Evolutionary conservation across 192 early-diverging fungal species (phyloP).

Genomic region (Backusella parvicylindrica): DNA sequence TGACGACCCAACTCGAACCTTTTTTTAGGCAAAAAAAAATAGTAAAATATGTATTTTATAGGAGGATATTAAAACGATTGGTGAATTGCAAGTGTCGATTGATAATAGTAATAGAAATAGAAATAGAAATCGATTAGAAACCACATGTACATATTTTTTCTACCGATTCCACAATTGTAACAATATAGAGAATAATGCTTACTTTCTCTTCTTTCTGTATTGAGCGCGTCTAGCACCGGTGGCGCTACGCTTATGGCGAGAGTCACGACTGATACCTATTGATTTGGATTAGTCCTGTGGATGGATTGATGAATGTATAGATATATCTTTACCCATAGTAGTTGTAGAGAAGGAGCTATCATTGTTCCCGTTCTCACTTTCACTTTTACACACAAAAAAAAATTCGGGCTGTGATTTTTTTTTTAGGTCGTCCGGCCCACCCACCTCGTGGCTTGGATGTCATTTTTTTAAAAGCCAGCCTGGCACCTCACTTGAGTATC

Average conservation of each 20-base stretch:
- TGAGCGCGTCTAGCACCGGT: constrained; percentile 99
- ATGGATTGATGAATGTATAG: constrained; percentile 23
- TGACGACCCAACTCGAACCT: constrained; percentile 98
- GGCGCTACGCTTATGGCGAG: constrained; percentile 96
- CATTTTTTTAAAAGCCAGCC: background rate
- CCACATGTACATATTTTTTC: no score
- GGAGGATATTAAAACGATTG: no score
- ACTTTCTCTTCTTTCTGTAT: constrained; percentile 99
- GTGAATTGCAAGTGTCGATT: background rate
- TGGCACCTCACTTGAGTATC: no score
- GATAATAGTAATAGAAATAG: background rate
- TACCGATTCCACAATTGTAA: background rate
- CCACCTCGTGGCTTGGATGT: background rate
- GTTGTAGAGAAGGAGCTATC: constrained; percentile 19
- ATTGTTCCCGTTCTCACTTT: background rate
- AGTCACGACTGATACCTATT: constrained; percentile 97
- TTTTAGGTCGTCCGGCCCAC: background rate
- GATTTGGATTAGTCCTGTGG: background rate
- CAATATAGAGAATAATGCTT: background rate
- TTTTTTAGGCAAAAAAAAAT: background rate
- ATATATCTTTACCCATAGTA: constrained; percentile 16
- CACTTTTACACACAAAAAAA: background rate
- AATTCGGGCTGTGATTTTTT: background rate
- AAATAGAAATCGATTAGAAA: background rate
- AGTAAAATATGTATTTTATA: background rate